Percentiles rank a stretch among this genome's conserved stretches.
phyloP scores from a whole-genome alignment of 176 grass and related monocot species.

The Paspalum vaginatum region DNA sequence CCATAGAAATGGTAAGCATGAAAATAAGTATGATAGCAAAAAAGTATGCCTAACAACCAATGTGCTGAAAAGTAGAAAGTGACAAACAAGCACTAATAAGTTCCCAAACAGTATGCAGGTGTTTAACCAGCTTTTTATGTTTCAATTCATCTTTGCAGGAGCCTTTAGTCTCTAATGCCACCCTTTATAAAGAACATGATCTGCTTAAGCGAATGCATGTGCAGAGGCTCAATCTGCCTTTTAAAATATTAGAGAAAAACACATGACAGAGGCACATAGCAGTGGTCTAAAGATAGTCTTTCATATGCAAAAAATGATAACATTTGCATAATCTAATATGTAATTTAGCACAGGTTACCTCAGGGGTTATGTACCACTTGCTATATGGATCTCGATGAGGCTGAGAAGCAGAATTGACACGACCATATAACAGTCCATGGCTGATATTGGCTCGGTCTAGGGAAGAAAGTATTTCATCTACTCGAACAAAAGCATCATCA shows the following conservation, averaged over 20 bases:
- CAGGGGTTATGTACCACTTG: conserved; percentile 92
- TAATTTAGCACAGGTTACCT: conserved; percentile 63
- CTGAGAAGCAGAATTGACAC: conserved; percentile 87
- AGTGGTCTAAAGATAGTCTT: neutral
- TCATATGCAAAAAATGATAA: neutral
- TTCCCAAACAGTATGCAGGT: neutral
- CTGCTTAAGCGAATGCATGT: neutral
- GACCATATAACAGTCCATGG: conserved; percentile 80
- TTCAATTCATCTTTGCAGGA: neutral
- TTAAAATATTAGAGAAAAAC: conserved; percentile 16
- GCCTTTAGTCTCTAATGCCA: neutral
- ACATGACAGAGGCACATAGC: neutral
- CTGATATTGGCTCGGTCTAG: conserved; percentile 63
- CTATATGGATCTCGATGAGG: conserved; percentile 94
- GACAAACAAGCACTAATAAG: neutral
- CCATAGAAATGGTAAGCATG: neutral
- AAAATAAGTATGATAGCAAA: neutral
- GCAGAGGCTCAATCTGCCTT: neutral
- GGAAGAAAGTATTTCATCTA: conserved; percentile 87
- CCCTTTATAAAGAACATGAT: neutral
- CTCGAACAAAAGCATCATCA: conserved; percentile 98
- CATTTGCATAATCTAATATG: neutral
- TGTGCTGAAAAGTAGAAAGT: conserved; percentile 19
- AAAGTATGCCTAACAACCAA: conserved; percentile 12
- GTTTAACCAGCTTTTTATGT: conserved; percentile 8